Evolutionary conservation across 331 rosid species (phyloP).

Genomic region (Malus hybrid): DNA sequence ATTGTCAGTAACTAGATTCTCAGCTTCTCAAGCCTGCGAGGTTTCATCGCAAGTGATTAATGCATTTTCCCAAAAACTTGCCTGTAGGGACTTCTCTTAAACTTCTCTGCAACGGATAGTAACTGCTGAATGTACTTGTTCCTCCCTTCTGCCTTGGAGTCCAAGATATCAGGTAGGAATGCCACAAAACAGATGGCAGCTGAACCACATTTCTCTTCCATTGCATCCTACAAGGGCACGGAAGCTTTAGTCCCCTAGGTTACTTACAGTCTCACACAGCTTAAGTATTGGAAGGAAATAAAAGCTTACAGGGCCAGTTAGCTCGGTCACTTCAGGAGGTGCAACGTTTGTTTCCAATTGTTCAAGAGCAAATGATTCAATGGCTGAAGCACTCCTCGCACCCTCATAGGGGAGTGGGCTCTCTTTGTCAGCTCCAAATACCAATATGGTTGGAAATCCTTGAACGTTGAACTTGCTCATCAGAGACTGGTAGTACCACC

Average conservation of each 20-base stretch:
- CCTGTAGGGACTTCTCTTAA: slow-evolving; percentile 92
- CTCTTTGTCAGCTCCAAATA: slow-evolving; percentile 95
- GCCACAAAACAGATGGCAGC: slow-evolving; percentile 95
- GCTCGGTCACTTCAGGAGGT: slow-evolving; percentile 94
- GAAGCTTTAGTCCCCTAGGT: not conserved
- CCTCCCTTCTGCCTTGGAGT: slow-evolving; percentile 96
- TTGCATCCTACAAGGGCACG: slow-evolving; percentile 43
- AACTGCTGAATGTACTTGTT: slow-evolving; percentile 72
- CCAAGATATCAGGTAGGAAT: slow-evolving; percentile 96
- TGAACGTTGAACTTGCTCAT: slow-evolving; percentile 95
- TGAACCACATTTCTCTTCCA: slow-evolving; percentile 93
- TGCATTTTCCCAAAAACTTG: slow-evolving; percentile 16
- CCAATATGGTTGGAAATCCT: slow-evolving; percentile 95
- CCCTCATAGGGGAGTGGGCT: slow-evolving; percentile 88
- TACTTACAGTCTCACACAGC: not conserved
- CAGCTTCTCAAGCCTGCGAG: not conserved
- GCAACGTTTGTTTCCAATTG: slow-evolving; percentile 81
- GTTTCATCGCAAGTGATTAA: not conserved
- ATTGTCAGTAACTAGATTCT: not conserved
- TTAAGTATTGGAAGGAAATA: slow-evolving; percentile 5
- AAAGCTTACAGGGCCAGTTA: slow-evolving; percentile 60
- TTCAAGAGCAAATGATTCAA: slow-evolving; percentile 78
- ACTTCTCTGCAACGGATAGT: slow-evolving; percentile 84
- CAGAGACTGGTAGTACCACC: slow-evolving; percentile 56
- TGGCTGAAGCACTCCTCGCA: slow-evolving; percentile 75